These are phyloP conservation scores for Coprinopsis strossmayeri DNA, from an alignment of 768 basidiomycete species.

Conservation along the genomic window DNA sequence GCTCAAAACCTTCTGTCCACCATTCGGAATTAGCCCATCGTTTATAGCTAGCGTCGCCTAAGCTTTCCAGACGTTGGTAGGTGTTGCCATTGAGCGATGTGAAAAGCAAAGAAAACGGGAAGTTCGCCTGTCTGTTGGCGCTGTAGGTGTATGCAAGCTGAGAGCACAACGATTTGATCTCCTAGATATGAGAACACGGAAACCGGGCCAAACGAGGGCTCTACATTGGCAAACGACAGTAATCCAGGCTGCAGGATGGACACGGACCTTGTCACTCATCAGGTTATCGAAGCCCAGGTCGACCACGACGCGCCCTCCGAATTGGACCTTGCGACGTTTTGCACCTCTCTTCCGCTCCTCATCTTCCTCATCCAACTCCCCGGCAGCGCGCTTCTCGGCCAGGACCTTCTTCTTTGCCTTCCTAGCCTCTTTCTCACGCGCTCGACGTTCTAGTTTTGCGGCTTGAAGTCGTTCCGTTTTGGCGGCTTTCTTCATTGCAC, in stretches of 20 bases:
- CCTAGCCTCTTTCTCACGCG: slow-evolving; percentile 68
- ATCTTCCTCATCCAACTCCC: slow-evolving; percentile 50
- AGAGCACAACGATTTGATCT: slow-evolving; percentile 81
- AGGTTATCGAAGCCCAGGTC: slow-evolving; percentile 91
- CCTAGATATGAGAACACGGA: slow-evolving; percentile 41
- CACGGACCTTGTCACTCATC: slow-evolving; percentile 87
- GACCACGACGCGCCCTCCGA: slow-evolving; percentile 65
- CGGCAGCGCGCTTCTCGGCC: slow-evolving; percentile 56
- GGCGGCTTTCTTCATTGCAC: slow-evolving; percentile 69
- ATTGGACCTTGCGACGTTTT: slow-evolving; percentile 37
- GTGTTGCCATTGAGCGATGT: slow-evolving; percentile 77
- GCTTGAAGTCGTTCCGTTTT: slow-evolving; percentile 61
- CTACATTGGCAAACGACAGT: slow-evolving; percentile 2
- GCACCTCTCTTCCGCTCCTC: slow-evolving; percentile 29
- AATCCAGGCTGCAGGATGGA: slow-evolving; percentile 3
- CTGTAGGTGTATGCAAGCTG: slow-evolving; percentile 93
- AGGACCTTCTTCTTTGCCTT: slow-evolving; percentile 64
- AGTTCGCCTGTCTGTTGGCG: slow-evolving; percentile 66
- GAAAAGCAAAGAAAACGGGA: slow-evolving; percentile 71
- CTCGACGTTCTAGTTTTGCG: slow-evolving; percentile 66
- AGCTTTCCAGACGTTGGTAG: slow-evolving; percentile 53
- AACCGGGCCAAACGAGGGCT: slow-evolving; percentile 9
- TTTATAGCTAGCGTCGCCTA: slow-evolving; percentile 61
- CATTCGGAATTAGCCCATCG: slow-evolving; percentile 82
- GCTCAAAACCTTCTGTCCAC: slow-evolving; percentile 73